phyloP scores from a whole-genome alignment of 345 rosid species.

The Sapria himalayana region DNA sequence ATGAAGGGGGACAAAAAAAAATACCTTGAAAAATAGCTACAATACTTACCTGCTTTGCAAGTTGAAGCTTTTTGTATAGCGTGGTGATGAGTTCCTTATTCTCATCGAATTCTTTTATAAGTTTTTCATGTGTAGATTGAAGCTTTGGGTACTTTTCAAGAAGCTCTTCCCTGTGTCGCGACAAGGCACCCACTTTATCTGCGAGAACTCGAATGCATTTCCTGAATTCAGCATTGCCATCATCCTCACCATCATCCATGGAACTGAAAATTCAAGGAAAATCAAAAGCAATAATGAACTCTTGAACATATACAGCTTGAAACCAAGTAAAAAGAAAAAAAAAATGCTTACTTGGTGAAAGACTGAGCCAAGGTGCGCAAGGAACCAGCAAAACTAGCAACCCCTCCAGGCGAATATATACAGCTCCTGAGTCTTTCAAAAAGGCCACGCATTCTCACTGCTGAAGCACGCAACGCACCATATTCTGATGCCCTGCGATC shows the following conservation, averaged over 20 bases:
- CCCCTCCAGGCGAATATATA: conserved; percentile 41
- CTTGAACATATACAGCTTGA: neutral
- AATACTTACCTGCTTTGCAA: conserved; percentile 88
- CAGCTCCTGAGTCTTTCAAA: conserved; percentile 61
- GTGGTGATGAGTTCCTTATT: conserved; percentile 63
- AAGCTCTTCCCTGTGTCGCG: conserved; percentile 52
- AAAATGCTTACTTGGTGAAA: conserved; percentile 52
- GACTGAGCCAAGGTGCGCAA: conserved; percentile 68
- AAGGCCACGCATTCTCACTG: conserved; percentile 66
- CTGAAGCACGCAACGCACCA: conserved; percentile 57
- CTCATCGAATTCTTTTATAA: conserved; percentile 59
- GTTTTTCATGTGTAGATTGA: conserved; percentile 51
- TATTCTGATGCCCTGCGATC: conserved; percentile 80
- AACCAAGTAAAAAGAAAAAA: neutral
- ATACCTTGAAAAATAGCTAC: too few relatives aligned
- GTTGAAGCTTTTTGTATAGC: conserved; percentile 69
- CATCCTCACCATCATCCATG: conserved; percentile 49
- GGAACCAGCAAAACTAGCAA: conserved; percentile 60
- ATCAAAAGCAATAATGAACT: conserved; percentile 8
- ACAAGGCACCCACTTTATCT: conserved; percentile 62
- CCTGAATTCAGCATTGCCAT: conserved; percentile 44
- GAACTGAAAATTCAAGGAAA: conserved; percentile 30
- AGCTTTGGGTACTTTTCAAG: conserved; percentile 47
- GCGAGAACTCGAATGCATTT: conserved; percentile 57
- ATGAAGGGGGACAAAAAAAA: too few relatives aligned